Evolutionary conservation across 2,329 filamentous ascomycete species (phyloP), one percentile per base, ranked within the genome.

Genomic region (Xylaria sp.): DNA sequence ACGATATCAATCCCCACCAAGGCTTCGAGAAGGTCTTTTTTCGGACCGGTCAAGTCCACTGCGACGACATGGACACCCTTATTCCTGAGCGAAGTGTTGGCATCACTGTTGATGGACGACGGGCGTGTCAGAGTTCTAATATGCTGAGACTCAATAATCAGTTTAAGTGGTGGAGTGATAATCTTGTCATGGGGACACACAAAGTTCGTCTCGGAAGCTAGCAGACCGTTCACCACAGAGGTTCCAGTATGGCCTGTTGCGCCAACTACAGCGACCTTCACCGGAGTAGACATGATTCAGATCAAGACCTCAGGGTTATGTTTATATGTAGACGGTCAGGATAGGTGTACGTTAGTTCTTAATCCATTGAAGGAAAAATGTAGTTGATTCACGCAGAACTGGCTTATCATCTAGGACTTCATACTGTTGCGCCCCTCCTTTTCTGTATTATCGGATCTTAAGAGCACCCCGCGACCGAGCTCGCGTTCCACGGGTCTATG

Each of bases 101-200:
- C 71, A 2, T 76, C 74, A 48, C 80, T 84, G 19, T 74, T 60
- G n/a, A 75, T 59, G 1, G 80, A 83, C 2, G 70, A 61, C 7
- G 74, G 72, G 17, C 80, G 75, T 7, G 76, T 69, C 11, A 84
- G 69, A 18, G 74, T 75, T n/a, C 72, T 72, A 5, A 83, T 71
- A 13, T 80, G 72, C 80, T 81, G 44, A 41, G 1, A 3, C 6
- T 22, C 1, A 9, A 19, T 7, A 34, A n/a, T 54, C 44, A 54
- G 53, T 24, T 22, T 13, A 4, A 13, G 13, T 18, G 19, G 18
- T 11, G 11, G 4, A 41, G n/a, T 16, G 11, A 4, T 19, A 22
- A 46, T 9, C n/a, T n/a, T n/a, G 22, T 42, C 39, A 26, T 43
- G 19, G 4, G n/a, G 8, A 56, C 67, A 38, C 40, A 72, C 70